Evolutionary conservation across 2,329 filamentous ascomycete species (phyloP), one percentile per base, ranked within the genome.

Genomic region (Fusarium pseudocircinatum): DNA sequence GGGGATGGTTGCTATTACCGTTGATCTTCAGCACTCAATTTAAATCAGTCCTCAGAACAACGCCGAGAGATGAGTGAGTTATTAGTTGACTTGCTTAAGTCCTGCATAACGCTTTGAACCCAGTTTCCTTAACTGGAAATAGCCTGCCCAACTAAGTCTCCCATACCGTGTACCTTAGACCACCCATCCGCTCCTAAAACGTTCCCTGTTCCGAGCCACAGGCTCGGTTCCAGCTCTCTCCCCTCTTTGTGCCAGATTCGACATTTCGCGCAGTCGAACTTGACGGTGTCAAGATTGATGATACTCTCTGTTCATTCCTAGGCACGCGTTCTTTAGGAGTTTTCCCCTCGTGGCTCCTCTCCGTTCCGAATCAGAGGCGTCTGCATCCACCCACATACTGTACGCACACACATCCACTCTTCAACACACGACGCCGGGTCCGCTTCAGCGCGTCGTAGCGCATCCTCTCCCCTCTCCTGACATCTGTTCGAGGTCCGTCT

Each of bases 91-190:
- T 58, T 37, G 57, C 64, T 43, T 40, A 42, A n/a, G 26, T 63
- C 66, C 67, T 47, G 52, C 67, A 62, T 47, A 49, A 68, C 63
- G 71, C 71, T 72, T 74, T 74, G 70, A 74, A 61, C 67, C 71
- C 67, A 73, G 69, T 67, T 73, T 61, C 71, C 71, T 72, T 49
- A 73, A 73, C 67, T 73, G 71, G 71, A 72, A 73, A 67, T 71
- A 74, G 64, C 58, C 56, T 63, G 52, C 54, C 54, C 58, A 68
- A 74, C 70, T 61, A 73, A 70, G 43, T 50, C 56, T 60, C 50
- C 60, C 54, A 42, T 70, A 67, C 59, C 63, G 49, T 69, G n/a
- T n/a, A 66, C 63, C 63, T 69, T 69, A 54, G 59, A 61, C 66
- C 61, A 70, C 58, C 54, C 66, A 70, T 50, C 58, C 62, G 57